Evolutionary conservation across 2,329 filamentous ascomycete genomes (phyloP), one percentile per base, ranked within the genome.

Genomic region (Sarocladiaceae sp.): DNA sequence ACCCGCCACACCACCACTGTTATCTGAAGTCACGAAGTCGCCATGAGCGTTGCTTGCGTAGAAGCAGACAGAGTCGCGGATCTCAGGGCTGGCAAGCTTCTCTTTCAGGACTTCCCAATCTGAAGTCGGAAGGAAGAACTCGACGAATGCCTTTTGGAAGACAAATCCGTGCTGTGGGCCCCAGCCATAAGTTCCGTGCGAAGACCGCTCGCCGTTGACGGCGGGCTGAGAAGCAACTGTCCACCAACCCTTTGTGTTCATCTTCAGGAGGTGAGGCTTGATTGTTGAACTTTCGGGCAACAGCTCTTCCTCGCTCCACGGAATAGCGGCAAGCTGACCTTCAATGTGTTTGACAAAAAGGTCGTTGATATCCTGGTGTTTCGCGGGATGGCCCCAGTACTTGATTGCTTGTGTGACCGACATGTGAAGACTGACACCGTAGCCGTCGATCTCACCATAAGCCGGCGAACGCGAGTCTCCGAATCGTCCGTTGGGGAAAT

Each of bases 111-210:
- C 66, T 15, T 72, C 68, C 85, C 91, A 97, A 66, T 93, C 88
- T 0, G 78, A 68, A 0, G 77, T 72, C 0, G 92, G 85, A 53
- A 96, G 73, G 76, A 99, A 99, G 72, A 97, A 90, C 68, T 99
- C 94, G 50, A 99, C 91, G 68, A 99, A 99, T 0, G 93, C 88
- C 71, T 97, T 99, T 65, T 99, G 94, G 75, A 97, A 99, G 46
- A 97, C 91, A 66, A 96, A 97, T 17, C 94, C 94, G 61, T 92
- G 86, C 48, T 80, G 82, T 0, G 94, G 94, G 1, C 94, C 94
- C 94, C 94, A 99, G 57, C 94, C 94, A 62, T 96, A 96, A 18
- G 89, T 82, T 3, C 79, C 71, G 66, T 99, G 83, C 46, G 79
- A 82, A 25, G 88, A 95, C 31, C 80, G 80, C 18, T 92, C 72